Conservation (phyloP, 2,329 filamentous ascomycete species). For the Calonectria hongkongensis region DNA sequence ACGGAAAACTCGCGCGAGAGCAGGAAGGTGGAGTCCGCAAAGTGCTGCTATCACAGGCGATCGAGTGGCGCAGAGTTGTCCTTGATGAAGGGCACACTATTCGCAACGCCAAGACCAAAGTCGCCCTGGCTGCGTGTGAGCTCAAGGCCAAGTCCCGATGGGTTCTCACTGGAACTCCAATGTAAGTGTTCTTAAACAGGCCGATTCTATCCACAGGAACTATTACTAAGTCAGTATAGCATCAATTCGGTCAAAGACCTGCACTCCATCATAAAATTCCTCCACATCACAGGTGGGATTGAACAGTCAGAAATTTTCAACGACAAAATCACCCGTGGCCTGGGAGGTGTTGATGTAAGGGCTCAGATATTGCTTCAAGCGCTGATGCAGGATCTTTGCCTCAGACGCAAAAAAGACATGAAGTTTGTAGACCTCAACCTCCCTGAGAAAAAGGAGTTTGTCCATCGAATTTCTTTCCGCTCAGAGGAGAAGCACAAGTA, state of each 20-base stretch:
- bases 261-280: conserved; percentile 86
- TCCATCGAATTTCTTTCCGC: conserved; percentile 84
- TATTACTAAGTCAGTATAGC: conserved; percentile 59
- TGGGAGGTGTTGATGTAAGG: conserved; percentile 73
- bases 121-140: conserved; percentile 79
- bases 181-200: conserved; percentile 67
- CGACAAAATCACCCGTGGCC: conserved; percentile 75
- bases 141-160: conserved; percentile 84
- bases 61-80: conserved; percentile 86
- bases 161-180: conserved; percentile 88
- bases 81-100: conserved; percentile 91
- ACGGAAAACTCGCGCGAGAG: conserved; percentile 84
- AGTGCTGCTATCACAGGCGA: conserved; percentile 58
- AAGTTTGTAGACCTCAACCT: conserved; percentile 88
- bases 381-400: conserved; percentile 86
- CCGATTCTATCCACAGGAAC: background rate
- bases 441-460: conserved; percentile 84
- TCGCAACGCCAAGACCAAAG: conserved; percentile 84
- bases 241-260: conserved; percentile 89
- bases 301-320: conserved; percentile 85
- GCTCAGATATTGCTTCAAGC: conserved; percentile 82
- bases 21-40: conserved; percentile 68
- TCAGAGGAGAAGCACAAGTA: conserved; percentile 86
- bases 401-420: conserved; percentile 92
- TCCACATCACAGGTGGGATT: conserved; percentile 84